Evolutionary conservation across 2,329 filamentous ascomycete species (phyloP), one percentile per base, ranked within the genome.

Genomic region (Colletotrichum orbiculare): DNA sequence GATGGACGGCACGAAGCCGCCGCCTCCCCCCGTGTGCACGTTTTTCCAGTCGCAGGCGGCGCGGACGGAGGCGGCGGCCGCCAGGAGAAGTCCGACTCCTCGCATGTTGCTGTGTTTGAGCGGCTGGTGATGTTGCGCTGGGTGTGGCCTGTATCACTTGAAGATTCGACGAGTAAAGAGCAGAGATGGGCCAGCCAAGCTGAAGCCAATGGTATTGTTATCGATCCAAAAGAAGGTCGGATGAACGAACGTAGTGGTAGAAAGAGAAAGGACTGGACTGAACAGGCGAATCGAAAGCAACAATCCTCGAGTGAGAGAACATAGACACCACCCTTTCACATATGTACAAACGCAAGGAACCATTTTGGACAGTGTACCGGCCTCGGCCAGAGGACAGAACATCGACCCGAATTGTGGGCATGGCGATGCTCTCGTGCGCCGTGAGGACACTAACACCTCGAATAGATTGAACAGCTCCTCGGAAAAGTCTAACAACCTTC

Each of bases 1-100:
- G 55, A 88, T 84, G 25, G 85, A 81, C 5, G 84, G 80, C 4
- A 85, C 79, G 69, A 88, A 88, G 38, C 85, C 85, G 55, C 85
- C 85, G 12, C 85, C 85, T 13, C 84, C 85, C 60, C 85, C 85
- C 48, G 86, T 83, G 54, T 76, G 77, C 49, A 82, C 83, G 70
- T 83, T 85, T 56, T 82, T 76, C 83, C 82, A 83, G 25, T 76
- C 76, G 66, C 73, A 77, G 50, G 78, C 77, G 39, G 76, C 77
- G 45, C 69, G 69, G 35, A 71, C 70, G 10, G 73, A 70, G 39
- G 68, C 70, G 9, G 69, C 68, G 12, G 68, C 68, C 15, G 68
- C 70, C 39, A 59, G 57, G 48, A 59, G 42, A 17, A 71, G 64
- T 15, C 61, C 47, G 54, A 56, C 13, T 49, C 35, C 35, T 54